A percentile compares a stretch with the other conserved stretches of the same genome.
These are phyloP conservation scores for Sugiyamaella novakii DNA, from an alignment of 1,139 yeast species.

Conservation along the genomic window DNA sequence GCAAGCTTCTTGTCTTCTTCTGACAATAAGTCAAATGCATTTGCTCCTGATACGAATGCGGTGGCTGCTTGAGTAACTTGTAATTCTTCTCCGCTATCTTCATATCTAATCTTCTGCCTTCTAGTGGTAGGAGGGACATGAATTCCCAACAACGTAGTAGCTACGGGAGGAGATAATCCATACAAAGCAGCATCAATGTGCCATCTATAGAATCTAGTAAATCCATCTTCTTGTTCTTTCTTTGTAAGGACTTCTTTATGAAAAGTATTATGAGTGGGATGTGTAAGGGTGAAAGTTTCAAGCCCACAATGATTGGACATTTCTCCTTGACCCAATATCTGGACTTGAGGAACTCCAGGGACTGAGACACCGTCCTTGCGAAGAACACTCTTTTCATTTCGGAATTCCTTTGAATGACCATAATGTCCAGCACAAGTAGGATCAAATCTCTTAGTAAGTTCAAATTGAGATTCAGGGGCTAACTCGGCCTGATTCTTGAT, in stretches of 20 bases:
- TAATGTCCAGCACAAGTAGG: slow-evolving; percentile 70
- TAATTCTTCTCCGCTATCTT: slow-evolving; percentile 64
- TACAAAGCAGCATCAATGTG: slow-evolving; percentile 89
- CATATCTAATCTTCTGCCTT: slow-evolving; percentile 56
- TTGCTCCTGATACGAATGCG: slow-evolving; percentile 79
- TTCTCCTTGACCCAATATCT: slow-evolving; percentile 80
- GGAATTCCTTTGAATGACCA: slow-evolving; percentile 84
- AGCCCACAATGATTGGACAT: slow-evolving; percentile 69
- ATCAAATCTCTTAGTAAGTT: slow-evolving; percentile 73
- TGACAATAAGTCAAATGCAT: slow-evolving; percentile 66
- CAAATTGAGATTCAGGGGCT: slow-evolving; percentile 71
- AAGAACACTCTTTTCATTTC: slow-evolving; percentile 74
- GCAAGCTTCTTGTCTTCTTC: slow-evolving; percentile 74
- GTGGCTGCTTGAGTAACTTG: slow-evolving; percentile 82
- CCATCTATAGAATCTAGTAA: slow-evolving; percentile 88
- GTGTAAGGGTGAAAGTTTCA: slow-evolving; percentile 67
- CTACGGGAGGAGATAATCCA: slow-evolving; percentile 81
- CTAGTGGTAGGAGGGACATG: slow-evolving; percentile 61
- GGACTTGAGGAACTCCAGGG: slow-evolving; percentile 83
- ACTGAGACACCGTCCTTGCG: slow-evolving; percentile 79
- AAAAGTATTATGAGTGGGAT: slow-evolving; percentile 80
- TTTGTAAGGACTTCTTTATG: slow-evolving; percentile 68
- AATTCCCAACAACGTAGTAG: slow-evolving; percentile 79
- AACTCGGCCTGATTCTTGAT: slow-evolving; percentile 69
- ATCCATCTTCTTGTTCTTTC: slow-evolving; percentile 59